Percentiles rank a stretch among this genome's conserved stretches.
These are phyloP conservation scores for Boletus pseudo-olivaceus DNA, from an alignment of 768 basidiomycete genomes.

Conservation along the genomic window DNA sequence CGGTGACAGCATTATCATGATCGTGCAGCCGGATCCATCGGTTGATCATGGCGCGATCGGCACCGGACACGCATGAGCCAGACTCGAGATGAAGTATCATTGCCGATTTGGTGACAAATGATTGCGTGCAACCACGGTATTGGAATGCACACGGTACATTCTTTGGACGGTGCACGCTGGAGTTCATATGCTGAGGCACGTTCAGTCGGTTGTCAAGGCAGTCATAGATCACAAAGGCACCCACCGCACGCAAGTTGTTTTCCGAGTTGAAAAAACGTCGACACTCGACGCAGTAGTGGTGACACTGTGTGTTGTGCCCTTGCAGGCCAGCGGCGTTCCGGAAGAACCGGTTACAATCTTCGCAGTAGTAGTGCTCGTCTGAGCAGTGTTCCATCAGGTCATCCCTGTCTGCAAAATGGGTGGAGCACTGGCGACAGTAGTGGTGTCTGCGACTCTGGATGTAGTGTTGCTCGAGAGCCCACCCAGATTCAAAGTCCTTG, in stretches of 20 bases:
- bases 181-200: conserved; percentile 46
- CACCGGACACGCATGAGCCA: conserved; percentile 52
- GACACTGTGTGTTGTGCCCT: conserved; percentile 46
- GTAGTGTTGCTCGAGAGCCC: conserved; percentile 47
- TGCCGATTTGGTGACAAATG: conserved; percentile 52
- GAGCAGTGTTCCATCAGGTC: conserved; percentile 42
- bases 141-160: conserved; percentile 36
- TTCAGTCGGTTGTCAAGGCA: not conserved
- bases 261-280: conserved; percentile 38
- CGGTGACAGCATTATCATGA: conserved; percentile 47
- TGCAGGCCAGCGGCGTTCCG: conserved; percentile 35
- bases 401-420: conserved; percentile 35
- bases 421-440: conserved; percentile 52
- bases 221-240: not conserved
- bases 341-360: conserved; percentile 41
- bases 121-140: conserved; percentile 37
- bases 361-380: conserved; percentile 42
- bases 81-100: conserved; percentile 62
- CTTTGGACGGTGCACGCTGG: conserved; percentile 44
- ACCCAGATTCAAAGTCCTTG: conserved; percentile 40
- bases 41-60: conserved; percentile 36
- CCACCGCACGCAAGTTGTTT: conserved; percentile 13
- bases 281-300: conserved; percentile 46
- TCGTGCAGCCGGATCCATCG: conserved; percentile 42
- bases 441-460: conserved; percentile 45